phyloP scores from a whole-genome alignment of 495 filamentous ascomycete genomes.

The Sordaria brevicollis region DNA sequence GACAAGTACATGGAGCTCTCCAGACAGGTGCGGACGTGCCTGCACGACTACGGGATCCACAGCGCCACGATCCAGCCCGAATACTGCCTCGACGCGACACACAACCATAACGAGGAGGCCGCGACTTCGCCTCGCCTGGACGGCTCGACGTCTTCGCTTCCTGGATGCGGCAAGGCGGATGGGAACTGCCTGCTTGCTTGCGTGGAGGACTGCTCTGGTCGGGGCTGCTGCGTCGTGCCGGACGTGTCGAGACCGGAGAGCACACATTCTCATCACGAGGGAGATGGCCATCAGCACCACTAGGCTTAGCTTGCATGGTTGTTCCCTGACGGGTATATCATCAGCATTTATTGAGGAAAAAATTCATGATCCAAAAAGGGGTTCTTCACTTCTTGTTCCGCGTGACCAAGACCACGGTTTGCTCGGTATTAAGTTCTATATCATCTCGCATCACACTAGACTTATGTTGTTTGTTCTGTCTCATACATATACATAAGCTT shows the following conservation, averaged over 20 bases:
- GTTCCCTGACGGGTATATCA: background rate
- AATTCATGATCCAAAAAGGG: too few relatives aligned
- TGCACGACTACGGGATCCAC: conserved; percentile 94
- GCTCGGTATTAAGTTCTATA: background rate
- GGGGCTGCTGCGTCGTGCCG: conserved; percentile 54
- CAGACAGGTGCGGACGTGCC: conserved; percentile 63
- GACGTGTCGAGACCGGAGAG: conserved; percentile 17
- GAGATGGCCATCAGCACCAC: conserved; percentile 6
- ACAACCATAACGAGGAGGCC: conserved; percentile 23
- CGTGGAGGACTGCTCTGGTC: conserved; percentile 65
- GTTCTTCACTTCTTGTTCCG: background rate
- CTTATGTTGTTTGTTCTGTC: too few relatives aligned
- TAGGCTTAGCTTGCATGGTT: background rate
- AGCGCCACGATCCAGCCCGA: conserved; percentile 98
- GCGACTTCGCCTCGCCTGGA: conserved; percentile 18
- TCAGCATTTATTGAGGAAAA: background rate
- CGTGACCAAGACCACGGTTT: background rate
- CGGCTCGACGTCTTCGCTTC: conserved; percentile 30
- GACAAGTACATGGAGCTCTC: conserved; percentile 86
- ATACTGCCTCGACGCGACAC: conserved; percentile 55
- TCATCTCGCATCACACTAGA: too few relatives aligned
- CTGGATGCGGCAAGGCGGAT: conserved; percentile 42
- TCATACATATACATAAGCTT: too few relatives aligned
- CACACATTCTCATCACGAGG: conserved; percentile 9
- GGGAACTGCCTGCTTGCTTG: conserved; percentile 74